These are phyloP conservation scores for Sodiomyces alkalinus DNA, from an alignment of 2,329 filamentous ascomycete species.

Conservation along the genomic window DNA sequence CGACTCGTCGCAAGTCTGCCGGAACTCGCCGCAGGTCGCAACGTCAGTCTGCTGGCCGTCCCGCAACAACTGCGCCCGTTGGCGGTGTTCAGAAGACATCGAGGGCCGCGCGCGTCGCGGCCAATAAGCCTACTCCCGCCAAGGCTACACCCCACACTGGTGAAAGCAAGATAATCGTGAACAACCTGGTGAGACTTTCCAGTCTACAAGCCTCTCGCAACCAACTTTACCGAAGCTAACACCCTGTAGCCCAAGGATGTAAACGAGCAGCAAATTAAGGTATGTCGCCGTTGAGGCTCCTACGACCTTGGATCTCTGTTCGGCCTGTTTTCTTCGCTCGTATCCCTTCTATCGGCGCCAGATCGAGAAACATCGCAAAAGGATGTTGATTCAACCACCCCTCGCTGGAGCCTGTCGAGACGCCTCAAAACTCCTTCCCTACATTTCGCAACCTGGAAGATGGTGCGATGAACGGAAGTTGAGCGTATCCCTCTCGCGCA, in stretches of 20 bases:
- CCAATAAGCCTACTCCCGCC: constrained; percentile 46
- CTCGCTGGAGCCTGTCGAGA: constrained; percentile 5
- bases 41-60: constrained; percentile 31
- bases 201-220: no score
- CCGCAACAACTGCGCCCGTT: constrained; percentile 51
- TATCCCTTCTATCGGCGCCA: constrained; percentile 16
- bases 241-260: constrained; percentile 73
- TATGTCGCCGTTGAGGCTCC: constrained; percentile 88
- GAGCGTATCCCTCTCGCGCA: constrained; percentile 42
- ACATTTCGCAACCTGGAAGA: constrained; percentile 15
- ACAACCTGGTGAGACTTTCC: constrained; percentile 67
- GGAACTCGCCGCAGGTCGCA: constrained; percentile 30
- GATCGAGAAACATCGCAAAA: no score
- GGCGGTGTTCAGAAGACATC: constrained; percentile 76
- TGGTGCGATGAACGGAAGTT: constrained; percentile 30
- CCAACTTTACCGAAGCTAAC: constrained; percentile 27
- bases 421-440: constrained; percentile 15
- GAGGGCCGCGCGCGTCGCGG: constrained; percentile 42
- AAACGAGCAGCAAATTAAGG: constrained; percentile 95
- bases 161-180: constrained; percentile 96
- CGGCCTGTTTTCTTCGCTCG: constrained; percentile 35
- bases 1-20: constrained; percentile 49
- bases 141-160: constrained; percentile 45
- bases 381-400: no score
- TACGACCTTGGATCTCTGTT: constrained; percentile 55